These are phyloP conservation scores for Thielaviopsis euricoi DNA, from an alignment of 2,329 filamentous ascomycete genomes.

Conservation along the genomic window DNA sequence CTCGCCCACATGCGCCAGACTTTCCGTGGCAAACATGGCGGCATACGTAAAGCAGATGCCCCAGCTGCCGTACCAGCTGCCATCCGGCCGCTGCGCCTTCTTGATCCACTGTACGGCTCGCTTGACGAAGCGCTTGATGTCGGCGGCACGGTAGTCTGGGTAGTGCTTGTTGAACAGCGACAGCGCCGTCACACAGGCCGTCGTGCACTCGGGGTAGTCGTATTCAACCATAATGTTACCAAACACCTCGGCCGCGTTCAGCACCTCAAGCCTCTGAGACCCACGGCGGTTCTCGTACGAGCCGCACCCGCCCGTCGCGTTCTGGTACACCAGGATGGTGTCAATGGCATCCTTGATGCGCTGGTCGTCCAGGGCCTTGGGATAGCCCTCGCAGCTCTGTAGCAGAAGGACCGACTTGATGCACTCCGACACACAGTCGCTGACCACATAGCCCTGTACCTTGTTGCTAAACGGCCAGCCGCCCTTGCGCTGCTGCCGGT, in stretches of 20 bases:
- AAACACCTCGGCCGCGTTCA: conserved; percentile 95
- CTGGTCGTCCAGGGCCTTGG: conserved; percentile 54
- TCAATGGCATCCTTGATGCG: conserved; percentile 80
- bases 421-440: conserved; percentile 84
- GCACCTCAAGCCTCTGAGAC: conserved; percentile 58
- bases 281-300: conserved; percentile 79
- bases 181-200: conserved; percentile 77
- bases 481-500: conserved; percentile 80
- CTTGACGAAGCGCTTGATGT: conserved; percentile 57
- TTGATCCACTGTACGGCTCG: conserved; percentile 74
- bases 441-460: conserved; percentile 86
- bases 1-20: conserved; percentile 66
- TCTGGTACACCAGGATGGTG: conserved; percentile 82
- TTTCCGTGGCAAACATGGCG: conserved; percentile 88
- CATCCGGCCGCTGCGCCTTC: conserved; percentile 57
- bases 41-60: conserved; percentile 97
- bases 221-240: conserved; percentile 97
- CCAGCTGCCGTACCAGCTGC: conserved; percentile 97
- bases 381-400: conserved; percentile 63
- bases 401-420: conserved; percentile 74
- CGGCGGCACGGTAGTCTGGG: conserved; percentile 59
- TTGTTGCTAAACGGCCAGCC: conserved; percentile 93
- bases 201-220: conserved; percentile 95
- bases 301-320: conserved; percentile 66
- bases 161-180: conserved; percentile 68